Evolutionary conservation across 2,329 filamentous ascomycete genomes (phyloP).

Genomic region (Alternaria dauci): DNA sequence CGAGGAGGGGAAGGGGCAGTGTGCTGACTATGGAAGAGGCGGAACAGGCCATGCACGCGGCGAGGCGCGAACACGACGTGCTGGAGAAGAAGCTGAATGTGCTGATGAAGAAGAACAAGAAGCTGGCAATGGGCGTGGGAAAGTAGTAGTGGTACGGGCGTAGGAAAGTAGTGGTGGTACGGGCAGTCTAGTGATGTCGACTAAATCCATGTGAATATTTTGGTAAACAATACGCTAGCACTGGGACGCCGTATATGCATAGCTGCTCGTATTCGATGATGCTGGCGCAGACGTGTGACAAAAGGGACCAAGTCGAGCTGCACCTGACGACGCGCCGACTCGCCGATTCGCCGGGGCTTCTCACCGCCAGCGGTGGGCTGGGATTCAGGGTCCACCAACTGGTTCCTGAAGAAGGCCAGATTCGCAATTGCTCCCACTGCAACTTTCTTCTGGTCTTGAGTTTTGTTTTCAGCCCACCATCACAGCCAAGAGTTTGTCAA

Average conservation of each 20-base stretch:
- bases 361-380: conserved; percentile 36
- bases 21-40: conserved; percentile 48
- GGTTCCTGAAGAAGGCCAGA: conserved; percentile 33
- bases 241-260: neutral
- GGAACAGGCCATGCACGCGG: conserved; percentile 46
- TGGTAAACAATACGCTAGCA: neutral
- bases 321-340: conserved; percentile 29
- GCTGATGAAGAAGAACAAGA: conserved; percentile 51
- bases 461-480: neutral
- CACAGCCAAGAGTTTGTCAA: conserved; percentile 14
- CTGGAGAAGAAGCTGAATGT: conserved; percentile 48
- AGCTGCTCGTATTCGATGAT: conserved; percentile 10
- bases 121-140: conserved; percentile 24
- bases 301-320: conserved; percentile 23
- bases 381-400: conserved; percentile 39
- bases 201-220: neutral
- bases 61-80: conserved; percentile 48
- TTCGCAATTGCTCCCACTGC: conserved; percentile 33
- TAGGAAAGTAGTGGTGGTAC: neutral
- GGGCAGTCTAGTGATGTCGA: neutral
- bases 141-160: conserved; percentile 1
- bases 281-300: conserved; percentile 14
- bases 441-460: conserved; percentile 15
- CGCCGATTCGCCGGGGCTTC: conserved; percentile 24
- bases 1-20: conserved; percentile 31